Percentiles rank a stretch among this genome's conserved stretches.
Conservation (phyloP, 805 yeast genomes). For the Wickerhamomyces mucosus region DNA sequence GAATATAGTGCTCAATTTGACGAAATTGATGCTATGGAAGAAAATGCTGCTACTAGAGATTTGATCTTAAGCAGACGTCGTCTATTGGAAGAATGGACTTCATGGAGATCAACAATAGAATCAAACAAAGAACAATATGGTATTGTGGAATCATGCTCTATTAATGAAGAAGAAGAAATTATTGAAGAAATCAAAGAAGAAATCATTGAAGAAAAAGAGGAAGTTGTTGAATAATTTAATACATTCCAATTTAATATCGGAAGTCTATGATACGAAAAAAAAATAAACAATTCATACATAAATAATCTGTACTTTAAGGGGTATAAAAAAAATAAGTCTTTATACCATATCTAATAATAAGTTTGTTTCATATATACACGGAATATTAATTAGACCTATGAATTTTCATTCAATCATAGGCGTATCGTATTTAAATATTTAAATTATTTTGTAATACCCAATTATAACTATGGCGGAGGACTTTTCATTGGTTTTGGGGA, state of each 20-base stretch:
- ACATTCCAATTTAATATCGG: too few relatives aligned
- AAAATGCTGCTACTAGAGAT: conserved; percentile 84
- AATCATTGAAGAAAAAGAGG: conserved; percentile 37
- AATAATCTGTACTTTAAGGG: neutral
- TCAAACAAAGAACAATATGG: conserved; percentile 40
- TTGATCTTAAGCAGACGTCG: conserved; percentile 76
- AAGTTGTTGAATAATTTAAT: conserved; percentile 11
- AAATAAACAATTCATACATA: too few relatives aligned
- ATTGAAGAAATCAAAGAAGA: conserved; percentile 70
- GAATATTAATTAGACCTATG: too few relatives aligned
- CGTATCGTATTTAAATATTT: too few relatives aligned
- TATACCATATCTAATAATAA: neutral
- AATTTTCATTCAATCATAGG: too few relatives aligned
- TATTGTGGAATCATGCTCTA: conserved; percentile 32
- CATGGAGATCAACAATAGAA: conserved; percentile 55
- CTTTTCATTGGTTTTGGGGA: too few relatives aligned
- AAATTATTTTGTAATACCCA: too few relatives aligned
- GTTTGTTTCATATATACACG: too few relatives aligned
- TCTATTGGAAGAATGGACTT: conserved; percentile 75
- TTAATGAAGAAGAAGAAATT: conserved; percentile 62
- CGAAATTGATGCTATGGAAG: conserved; percentile 92
- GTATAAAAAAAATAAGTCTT: neutral
- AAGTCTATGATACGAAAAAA: too few relatives aligned
- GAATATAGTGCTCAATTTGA: conserved; percentile 91
- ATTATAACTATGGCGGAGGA: too few relatives aligned